Conservation (phyloP, 2,329 filamentous ascomycete genomes). For the Neophaeococcomyces aloes region DNA sequence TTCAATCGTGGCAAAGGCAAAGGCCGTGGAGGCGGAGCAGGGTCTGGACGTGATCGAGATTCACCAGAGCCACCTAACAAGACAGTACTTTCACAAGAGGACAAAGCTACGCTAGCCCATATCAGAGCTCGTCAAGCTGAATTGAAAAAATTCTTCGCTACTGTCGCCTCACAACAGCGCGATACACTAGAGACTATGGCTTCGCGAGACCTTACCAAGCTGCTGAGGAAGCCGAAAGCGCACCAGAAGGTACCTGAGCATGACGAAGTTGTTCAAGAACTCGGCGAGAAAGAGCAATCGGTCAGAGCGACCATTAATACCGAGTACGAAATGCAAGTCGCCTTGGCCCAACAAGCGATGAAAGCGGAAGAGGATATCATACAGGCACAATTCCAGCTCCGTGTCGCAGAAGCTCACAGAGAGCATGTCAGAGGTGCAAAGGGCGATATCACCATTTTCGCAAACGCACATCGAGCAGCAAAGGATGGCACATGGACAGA, state of each 20-base stretch:
- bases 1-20: slow-evolving; percentile 23
- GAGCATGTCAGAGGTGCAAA: slow-evolving; percentile 32
- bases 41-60: slow-evolving; percentile 15
- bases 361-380: slow-evolving; percentile 27
- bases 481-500: slow-evolving; percentile 35
- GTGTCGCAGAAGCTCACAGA: slow-evolving; percentile 19
- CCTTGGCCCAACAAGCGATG: slow-evolving; percentile 24
- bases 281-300: slow-evolving; percentile 21
- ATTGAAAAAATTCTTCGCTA: slow-evolving; percentile 32
- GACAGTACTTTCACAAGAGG: slow-evolving; percentile 14
- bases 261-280: slow-evolving; percentile 26
- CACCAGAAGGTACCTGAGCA: slow-evolving; percentile 33
- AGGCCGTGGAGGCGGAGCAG: slow-evolving; percentile 28
- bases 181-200: slow-evolving; percentile 32
- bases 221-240: slow-evolving; percentile 32
- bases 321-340: slow-evolving; percentile 28
- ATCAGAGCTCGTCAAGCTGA: slow-evolving; percentile 34
- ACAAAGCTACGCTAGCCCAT: slow-evolving; percentile 16
- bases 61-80: slow-evolving; percentile 24
- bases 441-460: slow-evolving; percentile 31
- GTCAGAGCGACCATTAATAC: slow-evolving; percentile 24
- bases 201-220: slow-evolving; percentile 28
- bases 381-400: slow-evolving; percentile 24
- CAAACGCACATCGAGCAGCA: slow-evolving; percentile 29
- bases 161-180: slow-evolving; percentile 32